Percentiles rank a stretch among this genome's conserved stretches.
Conservation (phyloP, 2,329 filamentous ascomycete species). For the Fusarium temperatum region DNA sequence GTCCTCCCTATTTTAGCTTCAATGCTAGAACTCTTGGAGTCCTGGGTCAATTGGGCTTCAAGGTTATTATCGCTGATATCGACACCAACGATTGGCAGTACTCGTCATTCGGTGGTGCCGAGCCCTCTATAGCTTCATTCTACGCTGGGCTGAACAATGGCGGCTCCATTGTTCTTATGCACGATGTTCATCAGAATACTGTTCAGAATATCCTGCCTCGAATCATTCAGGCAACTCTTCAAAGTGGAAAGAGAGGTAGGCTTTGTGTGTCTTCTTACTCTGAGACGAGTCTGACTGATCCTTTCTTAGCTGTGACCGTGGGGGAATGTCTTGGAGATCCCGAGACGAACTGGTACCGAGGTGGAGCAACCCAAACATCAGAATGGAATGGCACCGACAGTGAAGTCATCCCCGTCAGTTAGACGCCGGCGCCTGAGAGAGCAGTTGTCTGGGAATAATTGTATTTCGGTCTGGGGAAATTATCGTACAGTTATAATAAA, state of each 20-base stretch:
- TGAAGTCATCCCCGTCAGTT: background rate
- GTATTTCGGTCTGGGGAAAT: rapidly evolving
- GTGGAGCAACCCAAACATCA: background rate
- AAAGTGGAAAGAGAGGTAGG: constrained; percentile 12
- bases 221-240: background rate
- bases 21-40: constrained; percentile 1
- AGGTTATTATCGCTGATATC: constrained; percentile 26
- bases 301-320: background rate
- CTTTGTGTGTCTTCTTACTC: rapidly evolving
- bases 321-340: constrained; percentile 24
- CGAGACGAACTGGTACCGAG: constrained; percentile 18
- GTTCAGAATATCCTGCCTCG: constrained; percentile 8
- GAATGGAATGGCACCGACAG: background rate
- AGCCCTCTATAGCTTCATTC: background rate
- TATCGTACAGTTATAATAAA: background rate
- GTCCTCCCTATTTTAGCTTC: constrained; percentile 23
- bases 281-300: rapidly evolving
- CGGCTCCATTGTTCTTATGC: constrained; percentile 22
- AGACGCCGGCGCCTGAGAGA: constrained; percentile 3
- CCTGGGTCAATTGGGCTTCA: constrained; percentile 4
- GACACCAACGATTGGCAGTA: constrained; percentile 21
- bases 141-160: background rate
- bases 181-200: constrained; percentile 14
- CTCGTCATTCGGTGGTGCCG: constrained; percentile 1
- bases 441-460: background rate